These are phyloP conservation scores for Conticribra guillardii DNA, from an alignment of 108 stramenopile genomes.

Conservation along the genomic window DNA sequence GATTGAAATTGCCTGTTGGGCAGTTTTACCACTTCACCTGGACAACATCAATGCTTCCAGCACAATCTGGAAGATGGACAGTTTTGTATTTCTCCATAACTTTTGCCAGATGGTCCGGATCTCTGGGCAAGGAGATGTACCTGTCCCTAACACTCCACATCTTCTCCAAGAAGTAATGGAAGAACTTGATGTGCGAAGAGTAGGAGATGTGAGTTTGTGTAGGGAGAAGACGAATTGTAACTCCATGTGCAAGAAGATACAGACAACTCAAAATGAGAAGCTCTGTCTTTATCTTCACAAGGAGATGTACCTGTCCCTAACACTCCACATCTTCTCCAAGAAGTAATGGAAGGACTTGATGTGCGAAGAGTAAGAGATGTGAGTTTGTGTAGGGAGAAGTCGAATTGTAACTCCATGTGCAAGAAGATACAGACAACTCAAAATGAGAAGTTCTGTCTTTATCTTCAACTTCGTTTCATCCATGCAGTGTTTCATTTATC, in stretches of 20 bases:
- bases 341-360: too few relatives aligned
- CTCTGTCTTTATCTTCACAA: neutral
- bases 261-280: neutral
- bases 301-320: too few relatives aligned
- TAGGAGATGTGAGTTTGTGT: neutral
- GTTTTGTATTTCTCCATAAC: conserved; percentile 16
- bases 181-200: neutral
- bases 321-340: too few relatives aligned
- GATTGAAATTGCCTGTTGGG: conserved; percentile 28
- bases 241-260: neutral
- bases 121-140: neutral
- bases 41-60: conserved; percentile 45
- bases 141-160: neutral
- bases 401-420: too few relatives aligned
- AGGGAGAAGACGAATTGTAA: neutral
- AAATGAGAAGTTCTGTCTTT: too few relatives aligned
- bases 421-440: too few relatives aligned
- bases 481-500: too few relatives aligned
- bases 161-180: neutral
- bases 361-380: too few relatives aligned
- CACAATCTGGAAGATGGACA: conserved; percentile 35
- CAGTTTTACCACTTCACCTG: conserved; percentile 43
- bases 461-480: too few relatives aligned
- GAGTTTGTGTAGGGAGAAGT: too few relatives aligned
- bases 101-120: neutral